Conservation (phyloP, 305 asterid species). For the Fraxinus floribunda region DNA sequence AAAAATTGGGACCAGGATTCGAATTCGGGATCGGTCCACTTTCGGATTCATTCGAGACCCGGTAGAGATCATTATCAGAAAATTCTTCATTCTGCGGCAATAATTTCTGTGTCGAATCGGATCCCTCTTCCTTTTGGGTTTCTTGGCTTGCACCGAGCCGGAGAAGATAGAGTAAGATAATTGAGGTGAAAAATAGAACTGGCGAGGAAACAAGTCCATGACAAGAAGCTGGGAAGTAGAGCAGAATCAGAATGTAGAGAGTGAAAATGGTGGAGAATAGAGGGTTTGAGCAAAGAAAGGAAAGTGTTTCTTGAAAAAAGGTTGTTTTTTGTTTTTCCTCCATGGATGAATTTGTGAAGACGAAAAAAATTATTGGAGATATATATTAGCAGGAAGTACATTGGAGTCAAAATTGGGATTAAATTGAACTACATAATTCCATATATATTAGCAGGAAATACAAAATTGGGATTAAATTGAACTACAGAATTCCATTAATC, state of each 20-base stretch:
- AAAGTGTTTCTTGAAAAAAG: neutral
- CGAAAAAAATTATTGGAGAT: neutral
- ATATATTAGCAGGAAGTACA: neutral
- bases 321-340: neutral
- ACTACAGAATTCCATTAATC: constrained; percentile 21
- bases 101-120: neutral
- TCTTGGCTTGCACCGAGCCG: constrained; percentile 52
- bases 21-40: neutral
- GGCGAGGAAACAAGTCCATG: constrained; percentile 49
- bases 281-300: constrained; percentile 36
- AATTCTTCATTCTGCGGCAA: constrained; percentile 15
- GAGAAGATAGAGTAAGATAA: constrained; percentile 62
- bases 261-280: constrained; percentile 53
- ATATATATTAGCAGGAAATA: neutral
- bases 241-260: constrained; percentile 50
- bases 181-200: constrained; percentile 42
- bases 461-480: constrained; percentile 14
- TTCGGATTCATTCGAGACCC: constrained; percentile 12
- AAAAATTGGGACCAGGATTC: constrained; percentile 10
- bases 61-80: neutral
- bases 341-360: neutral
- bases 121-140: neutral
- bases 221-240: constrained; percentile 52
- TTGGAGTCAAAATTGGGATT: constrained; percentile 29
- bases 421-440: neutral